Evolutionary conservation across 805 yeast genomes (phyloP).

Genomic region (Metschnikowia kunwiensis): DNA sequence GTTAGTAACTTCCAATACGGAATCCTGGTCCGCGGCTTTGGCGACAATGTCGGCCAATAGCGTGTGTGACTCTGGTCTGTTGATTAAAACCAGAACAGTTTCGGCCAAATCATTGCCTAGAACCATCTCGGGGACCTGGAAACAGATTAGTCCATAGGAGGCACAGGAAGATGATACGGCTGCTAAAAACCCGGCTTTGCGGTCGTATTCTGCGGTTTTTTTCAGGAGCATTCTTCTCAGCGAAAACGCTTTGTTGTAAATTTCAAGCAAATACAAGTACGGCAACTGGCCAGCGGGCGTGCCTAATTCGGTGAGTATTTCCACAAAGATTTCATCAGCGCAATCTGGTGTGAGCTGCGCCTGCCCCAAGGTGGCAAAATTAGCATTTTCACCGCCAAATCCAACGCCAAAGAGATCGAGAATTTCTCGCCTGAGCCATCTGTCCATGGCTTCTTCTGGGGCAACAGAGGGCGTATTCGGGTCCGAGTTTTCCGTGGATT

Average conservation of each 20-base stretch:
- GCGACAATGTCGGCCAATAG: conserved; percentile 56
- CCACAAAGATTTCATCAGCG: conserved; percentile 54
- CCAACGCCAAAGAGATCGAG: conserved; percentile 30
- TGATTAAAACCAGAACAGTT: conserved; percentile 27
- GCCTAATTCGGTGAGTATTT: conserved; percentile 54
- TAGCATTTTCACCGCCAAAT: conserved; percentile 26
- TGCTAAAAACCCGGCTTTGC: conserved; percentile 41
- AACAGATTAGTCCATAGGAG: conserved; percentile 64
- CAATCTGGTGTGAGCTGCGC: conserved; percentile 26
- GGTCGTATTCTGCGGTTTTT: conserved; percentile 36
- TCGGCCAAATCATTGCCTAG: conserved; percentile 36
- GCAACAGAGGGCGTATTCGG: conserved; percentile 1
- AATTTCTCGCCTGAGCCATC: conserved; percentile 43
- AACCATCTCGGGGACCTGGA: conserved; percentile 67
- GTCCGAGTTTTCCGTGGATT: background rate
- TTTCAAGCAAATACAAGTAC: conserved; percentile 44
- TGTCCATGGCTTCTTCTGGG: conserved; percentile 24
- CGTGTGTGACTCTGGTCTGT: conserved; percentile 12
- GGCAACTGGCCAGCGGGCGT: conserved; percentile 37
- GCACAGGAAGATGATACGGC: conserved; percentile 49
- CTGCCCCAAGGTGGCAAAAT: conserved; percentile 23
- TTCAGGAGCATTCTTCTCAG: conserved; percentile 42
- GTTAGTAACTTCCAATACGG: conserved; percentile 56
- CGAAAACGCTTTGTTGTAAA: conserved; percentile 43
- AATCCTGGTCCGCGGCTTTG: conserved; percentile 64